Evolutionary conservation across 257 asterid species (phyloP).

Genomic region (Gentiana straminea): DNA sequence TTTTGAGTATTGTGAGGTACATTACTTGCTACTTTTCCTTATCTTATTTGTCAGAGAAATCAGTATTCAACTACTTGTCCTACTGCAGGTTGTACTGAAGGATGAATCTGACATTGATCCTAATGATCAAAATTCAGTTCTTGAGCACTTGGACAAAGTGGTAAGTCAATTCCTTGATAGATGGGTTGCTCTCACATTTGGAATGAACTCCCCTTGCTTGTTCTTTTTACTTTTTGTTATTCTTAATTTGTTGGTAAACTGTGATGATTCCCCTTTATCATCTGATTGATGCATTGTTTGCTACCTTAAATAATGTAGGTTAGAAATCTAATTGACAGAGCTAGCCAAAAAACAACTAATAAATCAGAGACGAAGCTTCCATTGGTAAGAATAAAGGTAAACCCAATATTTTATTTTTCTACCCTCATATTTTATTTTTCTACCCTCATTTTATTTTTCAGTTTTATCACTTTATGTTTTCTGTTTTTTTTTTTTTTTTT

Average conservation of each 20-base stretch:
- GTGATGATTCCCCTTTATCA: background rate
- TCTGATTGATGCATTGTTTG: background rate
- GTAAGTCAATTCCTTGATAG: slow-evolving; percentile 29
- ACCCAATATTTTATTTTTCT: slow-evolving; percentile 1
- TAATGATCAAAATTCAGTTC: slow-evolving; percentile 84
- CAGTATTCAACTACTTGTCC: slow-evolving; percentile 18
- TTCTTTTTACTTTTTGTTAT: background rate
- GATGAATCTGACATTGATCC: slow-evolving; percentile 88
- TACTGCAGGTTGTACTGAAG: slow-evolving; percentile 70
- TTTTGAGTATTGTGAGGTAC: slow-evolving; percentile 89
- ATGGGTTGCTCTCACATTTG: slow-evolving; percentile 2
- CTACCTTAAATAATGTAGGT: slow-evolving; percentile 37
- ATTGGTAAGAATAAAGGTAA: slow-evolving; percentile 78
- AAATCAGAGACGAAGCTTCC: slow-evolving; percentile 78
- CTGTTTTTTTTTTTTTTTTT: background rate
- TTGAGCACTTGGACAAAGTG: slow-evolving; percentile 90
- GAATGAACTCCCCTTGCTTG: background rate
- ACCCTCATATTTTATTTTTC: slow-evolving; percentile 1
- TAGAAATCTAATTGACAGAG: slow-evolving; percentile 60
- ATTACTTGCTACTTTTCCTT: no score
- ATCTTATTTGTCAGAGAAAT: slow-evolving; percentile 12
- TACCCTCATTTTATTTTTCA: background rate
- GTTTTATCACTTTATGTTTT: background rate
- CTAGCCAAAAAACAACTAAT: slow-evolving; percentile 39
- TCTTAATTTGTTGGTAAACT: slow-evolving; percentile 5